These are phyloP conservation scores for Angophora floribunda DNA, from an alignment of 345 rosid species.

Conservation along the genomic window DNA sequence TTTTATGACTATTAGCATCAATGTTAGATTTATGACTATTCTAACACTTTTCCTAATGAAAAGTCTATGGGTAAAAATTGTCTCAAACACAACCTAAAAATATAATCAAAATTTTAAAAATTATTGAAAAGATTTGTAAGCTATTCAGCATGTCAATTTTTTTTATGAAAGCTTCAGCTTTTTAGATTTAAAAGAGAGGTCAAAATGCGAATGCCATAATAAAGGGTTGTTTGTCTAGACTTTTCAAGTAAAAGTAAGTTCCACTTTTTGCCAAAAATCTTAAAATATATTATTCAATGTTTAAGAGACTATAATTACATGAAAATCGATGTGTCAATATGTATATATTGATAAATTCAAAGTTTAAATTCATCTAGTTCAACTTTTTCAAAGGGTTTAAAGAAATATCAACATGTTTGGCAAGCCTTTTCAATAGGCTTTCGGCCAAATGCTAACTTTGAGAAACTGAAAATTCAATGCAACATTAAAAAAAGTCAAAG, in stretches of 20 bases:
- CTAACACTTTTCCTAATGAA: not conserved
- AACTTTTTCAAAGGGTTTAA: no score
- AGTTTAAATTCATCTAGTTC: no score
- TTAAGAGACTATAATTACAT: not conserved
- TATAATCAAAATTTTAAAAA: not conserved
- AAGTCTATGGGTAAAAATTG: not conserved
- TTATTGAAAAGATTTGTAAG: not conserved
- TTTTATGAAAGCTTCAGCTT: not conserved
- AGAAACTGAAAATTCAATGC: no score
- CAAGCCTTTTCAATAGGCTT: not conserved
- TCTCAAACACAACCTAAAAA: not conserved
- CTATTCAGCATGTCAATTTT: not conserved
- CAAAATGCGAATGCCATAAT: not conserved
- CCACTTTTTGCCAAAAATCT: not conserved
- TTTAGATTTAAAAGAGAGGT: not conserved
- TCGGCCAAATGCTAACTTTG: no score
- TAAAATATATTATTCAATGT: not conserved
- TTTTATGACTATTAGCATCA: not conserved
- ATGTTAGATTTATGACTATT: not conserved
- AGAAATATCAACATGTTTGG: not conserved
- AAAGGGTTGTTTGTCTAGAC: not conserved
- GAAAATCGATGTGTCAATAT: not conserved
- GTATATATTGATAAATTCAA: fast-evolving
- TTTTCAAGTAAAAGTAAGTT: not conserved
- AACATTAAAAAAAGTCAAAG: not conserved